Base-by-base conservation (phyloP, 768 basidiomycete species). In the Auriscalpium vulgare region DNA sequence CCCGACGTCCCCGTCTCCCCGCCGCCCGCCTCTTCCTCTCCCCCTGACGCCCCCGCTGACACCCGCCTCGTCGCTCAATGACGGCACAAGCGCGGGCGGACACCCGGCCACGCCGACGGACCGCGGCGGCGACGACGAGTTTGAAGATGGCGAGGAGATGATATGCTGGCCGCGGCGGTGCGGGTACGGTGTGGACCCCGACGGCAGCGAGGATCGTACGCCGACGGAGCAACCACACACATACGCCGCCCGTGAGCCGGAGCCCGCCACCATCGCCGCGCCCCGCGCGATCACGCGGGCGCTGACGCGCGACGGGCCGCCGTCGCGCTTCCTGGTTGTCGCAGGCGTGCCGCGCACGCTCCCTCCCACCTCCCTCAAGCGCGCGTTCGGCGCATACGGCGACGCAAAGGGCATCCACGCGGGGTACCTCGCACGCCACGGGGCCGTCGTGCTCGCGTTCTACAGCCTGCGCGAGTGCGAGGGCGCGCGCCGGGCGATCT, bases 41-140 rank as follows among this genome's bases (percentile, higher is more conserved):
- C 72, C 83, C 45, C 73, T 86, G 52, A 87, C 85, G 0, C 85
- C 85, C 37, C 87, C 85, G 10, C 75, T 88, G 46, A 87, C 86
- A 1, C 86, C 86, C 0, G 82, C 86, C 1, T 84, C 83, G 8
- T 76, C 78, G 0, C 71, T 78, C 60, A 72, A 67, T 38, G 74
- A 76, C 38, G 65, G 65, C 17, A 64, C 68, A 37, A 67, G 71
- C 35, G 71, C 71, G 34, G 66, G 63, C 45, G 59, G 68, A 44
- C 69, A 70, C 58, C 57, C 59, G n/a, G 60, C 16, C 40, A 59
- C 54, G 10, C 61, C 58, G n/a, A 66, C 62, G 7, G 70, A 70
- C 51, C 54, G 58, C 50, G 50, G 62, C 43, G 60, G n/a, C 52
- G 66, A 54, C 34, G 65, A 60, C 47, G 61, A 52, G 21, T 29